A percentile compares a stretch with the other conserved stretches of the same genome.
Evolutionary conservation across 176 grass and related monocot genomes (phyloP).

Genomic region (Canna indica): DNA sequence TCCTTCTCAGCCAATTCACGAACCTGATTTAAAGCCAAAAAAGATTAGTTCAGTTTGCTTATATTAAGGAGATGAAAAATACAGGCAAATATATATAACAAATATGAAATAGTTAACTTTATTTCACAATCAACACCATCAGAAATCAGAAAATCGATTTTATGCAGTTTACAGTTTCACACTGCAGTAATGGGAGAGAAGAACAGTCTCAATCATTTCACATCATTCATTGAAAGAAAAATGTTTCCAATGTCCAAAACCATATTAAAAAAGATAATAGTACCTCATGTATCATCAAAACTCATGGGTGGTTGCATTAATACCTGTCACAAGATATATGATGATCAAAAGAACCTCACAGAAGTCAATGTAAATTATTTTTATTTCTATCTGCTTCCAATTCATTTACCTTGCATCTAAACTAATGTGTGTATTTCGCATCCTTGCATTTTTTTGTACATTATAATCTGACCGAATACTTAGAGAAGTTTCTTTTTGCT

Average conservation of each 20-base stretch:
- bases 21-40: conserved; percentile 30
- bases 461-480: too few species aligned
- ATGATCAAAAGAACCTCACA: neutral
- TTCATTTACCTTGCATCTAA: neutral
- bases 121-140: neutral
- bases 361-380: neutral
- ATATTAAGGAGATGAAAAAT: conserved; percentile 4
- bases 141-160: too few species aligned
- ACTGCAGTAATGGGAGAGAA: too few species aligned
- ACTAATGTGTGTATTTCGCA: neutral
- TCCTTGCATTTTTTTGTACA: neutral
- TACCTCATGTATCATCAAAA: neutral
- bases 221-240: too few species aligned
- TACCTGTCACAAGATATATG: too few species aligned
- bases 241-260: neutral
- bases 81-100: neutral
- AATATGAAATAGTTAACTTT: neutral
- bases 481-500: too few species aligned
- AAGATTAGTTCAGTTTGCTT: neutral
- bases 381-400: neutral
- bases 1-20: conserved; percentile 98
- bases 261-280: neutral
- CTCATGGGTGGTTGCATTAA: neutral
- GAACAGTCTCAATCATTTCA: too few species aligned
- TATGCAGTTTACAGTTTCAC: too few species aligned